Base-by-base conservation (phyloP, 805 yeast species). In the Schwanniomyces occidentalis region DNA sequence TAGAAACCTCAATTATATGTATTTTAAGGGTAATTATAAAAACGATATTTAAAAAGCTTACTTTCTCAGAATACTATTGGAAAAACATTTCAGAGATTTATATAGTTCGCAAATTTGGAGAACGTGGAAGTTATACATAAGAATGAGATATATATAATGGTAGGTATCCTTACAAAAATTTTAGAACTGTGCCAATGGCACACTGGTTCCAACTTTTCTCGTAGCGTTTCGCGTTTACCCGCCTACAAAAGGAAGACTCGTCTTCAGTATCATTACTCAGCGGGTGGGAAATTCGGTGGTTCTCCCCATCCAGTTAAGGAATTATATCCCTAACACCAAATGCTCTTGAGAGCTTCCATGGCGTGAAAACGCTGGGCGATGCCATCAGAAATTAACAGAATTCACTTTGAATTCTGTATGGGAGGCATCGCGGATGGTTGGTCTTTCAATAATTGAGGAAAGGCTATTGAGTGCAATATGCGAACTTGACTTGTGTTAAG, bases 221-320 rank as follows among this genome's bases (percentile, higher is more conserved):
- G 58, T 51, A 52, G 58, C 72, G 65, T 58, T 61, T 65, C 71
- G 71, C 72, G 57, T 63, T 58, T 65, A 68, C 74, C 72, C 71
- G 69, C 52, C 38, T 35, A 52, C 73, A 46, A 37, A 58, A 54
- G 54, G 54, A 46, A 41, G 17, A 23, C 32, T 21, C 34, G 27
- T 16, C n/a, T 42, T 42, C 46, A 39, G 35, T 10, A 27, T n/a
- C 15, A 7, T 14, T 15, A 13, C n/a, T 9, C n/a, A 15, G 55
- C 64, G 71, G 72, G 80, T 75, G 80, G 80, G 80, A 75, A 75
- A 75, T 75, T 75, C 80, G 80, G 80, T 75, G 80, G 67, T 69
- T 52, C 76, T 44, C 78, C 42, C 76, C 75, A 65, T 65, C 73
- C 71, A 52, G 17, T 20, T 19, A 45, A 42, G 17, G 42, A 27